These are phyloP conservation scores for Penicillium turbatum DNA, from an alignment of 495 filamentous ascomycete genomes.

Conservation along the genomic window DNA sequence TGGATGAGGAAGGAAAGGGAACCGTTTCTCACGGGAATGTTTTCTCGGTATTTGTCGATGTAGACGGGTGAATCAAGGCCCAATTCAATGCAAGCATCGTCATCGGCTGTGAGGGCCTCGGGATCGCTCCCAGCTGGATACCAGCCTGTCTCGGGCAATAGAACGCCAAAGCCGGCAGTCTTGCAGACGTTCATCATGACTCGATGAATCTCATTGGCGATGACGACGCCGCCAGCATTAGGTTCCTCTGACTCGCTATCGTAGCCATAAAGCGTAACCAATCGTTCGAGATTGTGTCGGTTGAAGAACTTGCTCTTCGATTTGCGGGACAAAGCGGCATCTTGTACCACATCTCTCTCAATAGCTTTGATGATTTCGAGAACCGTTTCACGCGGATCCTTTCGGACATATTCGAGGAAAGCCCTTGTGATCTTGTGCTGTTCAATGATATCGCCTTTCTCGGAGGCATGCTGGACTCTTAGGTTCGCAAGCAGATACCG, in stretches of 20 bases:
- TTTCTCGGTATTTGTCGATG: conserved; percentile 59
- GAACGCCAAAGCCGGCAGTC: conserved; percentile 60
- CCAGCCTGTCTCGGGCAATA: conserved; percentile 63
- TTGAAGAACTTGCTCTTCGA: conserved; percentile 71
- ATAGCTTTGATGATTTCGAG: conserved; percentile 62
- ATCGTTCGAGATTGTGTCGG: conserved; percentile 60
- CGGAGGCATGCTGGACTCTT: conserved; percentile 61
- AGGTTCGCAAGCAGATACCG: conserved; percentile 70
- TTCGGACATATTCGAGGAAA: conserved; percentile 63
- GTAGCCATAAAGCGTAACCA: conserved; percentile 70
- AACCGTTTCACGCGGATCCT: conserved; percentile 68
- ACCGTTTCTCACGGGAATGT: conserved; percentile 69
- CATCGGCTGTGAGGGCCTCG: conserved; percentile 38
- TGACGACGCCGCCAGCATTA: conserved; percentile 32
- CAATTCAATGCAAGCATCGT: conserved; percentile 55
- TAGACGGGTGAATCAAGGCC: conserved; percentile 63
- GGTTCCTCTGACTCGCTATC: conserved; percentile 37
- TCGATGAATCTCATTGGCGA: conserved; percentile 61
- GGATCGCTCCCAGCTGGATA: conserved; percentile 67
- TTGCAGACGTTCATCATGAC: conserved; percentile 72
- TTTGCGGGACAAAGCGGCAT: conserved; percentile 61
- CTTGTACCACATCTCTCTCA: conserved; percentile 62
- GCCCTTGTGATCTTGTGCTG: conserved; percentile 66
- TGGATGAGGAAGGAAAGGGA: conserved; percentile 71
- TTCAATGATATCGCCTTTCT: conserved; percentile 70